phyloP scores from a whole-genome alignment of 2,329 filamentous ascomycete species.

The Colletotrichum lentis region DNA sequence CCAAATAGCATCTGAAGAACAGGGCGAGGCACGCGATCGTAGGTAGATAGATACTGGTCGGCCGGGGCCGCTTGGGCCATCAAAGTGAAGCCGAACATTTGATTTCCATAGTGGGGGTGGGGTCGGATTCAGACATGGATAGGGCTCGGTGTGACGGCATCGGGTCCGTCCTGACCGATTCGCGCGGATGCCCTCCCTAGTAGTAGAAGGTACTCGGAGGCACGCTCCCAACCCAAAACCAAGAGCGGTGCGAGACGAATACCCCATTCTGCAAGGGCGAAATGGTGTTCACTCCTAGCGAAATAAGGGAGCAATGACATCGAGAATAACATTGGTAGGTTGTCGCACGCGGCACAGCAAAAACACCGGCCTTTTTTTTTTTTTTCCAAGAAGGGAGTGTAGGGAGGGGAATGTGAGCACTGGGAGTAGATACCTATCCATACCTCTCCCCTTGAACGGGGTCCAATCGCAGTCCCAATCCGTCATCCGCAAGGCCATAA shows the following conservation, averaged over 20 bases:
- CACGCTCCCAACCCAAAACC: background rate
- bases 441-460: conserved; percentile 24
- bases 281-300: conserved; percentile 4
- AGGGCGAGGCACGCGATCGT: background rate
- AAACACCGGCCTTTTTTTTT: background rate
- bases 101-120: conserved; percentile 16
- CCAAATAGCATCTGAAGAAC: background rate
- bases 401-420: conserved; percentile 2
- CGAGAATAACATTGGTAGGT: background rate
- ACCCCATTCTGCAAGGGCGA: conserved; percentile 2
- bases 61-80: conserved; percentile 5
- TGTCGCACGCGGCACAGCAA: conserved; percentile 10
- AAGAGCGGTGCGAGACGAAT: no score
- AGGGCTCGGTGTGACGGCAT: conserved; percentile 7
- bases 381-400: background rate
- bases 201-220: background rate
- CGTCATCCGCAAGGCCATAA: background rate
- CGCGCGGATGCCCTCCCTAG: background rate
- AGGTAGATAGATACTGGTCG: background rate
- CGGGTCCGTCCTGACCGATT: background rate
- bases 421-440: conserved; percentile 17
- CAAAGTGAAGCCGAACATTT: background rate
- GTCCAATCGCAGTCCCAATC: conserved; percentile 13
- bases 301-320: conserved; percentile 7
- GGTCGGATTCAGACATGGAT: background rate